Evolutionary conservation across 345 rosid species (phyloP), one percentile per base, ranked within the genome.

Genomic region (Stellera chamaejasme): DNA sequence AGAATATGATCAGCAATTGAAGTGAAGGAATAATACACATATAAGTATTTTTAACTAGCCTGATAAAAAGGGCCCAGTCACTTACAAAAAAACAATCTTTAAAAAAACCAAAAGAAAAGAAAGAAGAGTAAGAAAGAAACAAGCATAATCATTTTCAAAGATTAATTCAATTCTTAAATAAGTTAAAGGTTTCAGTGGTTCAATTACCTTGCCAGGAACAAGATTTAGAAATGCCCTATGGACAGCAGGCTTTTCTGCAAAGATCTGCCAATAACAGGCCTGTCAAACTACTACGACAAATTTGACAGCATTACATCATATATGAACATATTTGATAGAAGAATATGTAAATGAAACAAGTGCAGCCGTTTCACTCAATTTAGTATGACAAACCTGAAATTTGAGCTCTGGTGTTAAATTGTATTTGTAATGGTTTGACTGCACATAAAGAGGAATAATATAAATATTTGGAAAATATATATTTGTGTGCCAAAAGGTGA

Each of bases 201-300:
- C 56, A 66, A 58, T 58, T 72, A 93, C 99, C 99, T 93, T 93
- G 19, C 71, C 77, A 9, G 99, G 99, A 74, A 93, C 97, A 63
- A 76, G 72, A 58, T 61, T 81, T 65, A 93, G 61, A 71, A 82
- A 93, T 62, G 96, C 97, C 63, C 64, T 83, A 63, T 83, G 96
- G 62, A 87, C 96, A 56, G 96, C 91, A 43, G 99, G 99, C 67
- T 87, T 93, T 86, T 87, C 94, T 58, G 96, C 86, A 83, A 93
- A 93, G 69, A 87, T 89, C 99, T 93, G 79, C 13, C 47, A 46
- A 11, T 15, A n/a, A 11, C 50, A 43, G 11, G 15, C 43, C 57
- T 16, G 51, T 27, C 2, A 52, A 57, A 27, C 23, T 51, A 61
- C 3, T 32, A 19, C 1, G 50, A 42, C 56, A 43, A 10, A 28